A percentile compares a stretch with the other conserved stretches of the same genome.
phyloP scores from a whole-genome alignment of 2,329 filamentous ascomycete genomes.

The Elsinoe australis region DNA sequence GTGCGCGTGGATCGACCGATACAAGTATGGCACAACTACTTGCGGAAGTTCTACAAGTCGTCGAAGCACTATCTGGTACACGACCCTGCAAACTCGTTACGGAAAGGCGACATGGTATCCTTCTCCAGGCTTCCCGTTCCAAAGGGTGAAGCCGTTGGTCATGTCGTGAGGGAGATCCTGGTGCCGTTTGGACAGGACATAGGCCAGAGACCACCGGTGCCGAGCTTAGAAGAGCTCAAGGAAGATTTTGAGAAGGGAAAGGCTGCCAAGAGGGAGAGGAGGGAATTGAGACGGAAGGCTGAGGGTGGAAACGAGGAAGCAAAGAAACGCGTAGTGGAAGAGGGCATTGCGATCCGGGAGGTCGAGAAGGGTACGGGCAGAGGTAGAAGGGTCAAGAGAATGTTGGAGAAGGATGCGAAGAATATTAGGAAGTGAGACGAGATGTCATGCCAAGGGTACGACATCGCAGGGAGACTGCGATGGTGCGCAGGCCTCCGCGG shows the following conservation, averaged over 20 bases:
- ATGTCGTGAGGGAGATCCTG: constrained; percentile 68
- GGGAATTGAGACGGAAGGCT: constrained; percentile 26
- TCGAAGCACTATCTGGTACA: constrained; percentile 57
- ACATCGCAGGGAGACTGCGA: too few relatives aligned
- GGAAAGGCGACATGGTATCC: constrained; percentile 65
- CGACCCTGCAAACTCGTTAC: constrained; percentile 66
- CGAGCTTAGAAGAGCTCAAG: constrained; percentile 55
- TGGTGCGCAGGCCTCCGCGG: too few relatives aligned
- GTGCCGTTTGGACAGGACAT: constrained; percentile 61
- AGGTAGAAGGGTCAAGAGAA: constrained; percentile 34
- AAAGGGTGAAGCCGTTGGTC: constrained; percentile 52
- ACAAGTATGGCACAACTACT: constrained; percentile 13
- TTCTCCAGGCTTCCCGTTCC: constrained; percentile 63
- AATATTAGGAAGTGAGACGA: constrained; percentile 24
- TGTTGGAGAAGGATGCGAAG: constrained; percentile 36
- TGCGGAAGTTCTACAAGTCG: constrained; percentile 14
- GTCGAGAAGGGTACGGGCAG: constrained; percentile 4
- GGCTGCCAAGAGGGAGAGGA: constrained; percentile 47
- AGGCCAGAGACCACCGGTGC: constrained; percentile 57
- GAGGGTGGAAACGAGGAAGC: constrained; percentile 27
- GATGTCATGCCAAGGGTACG: too few relatives aligned
- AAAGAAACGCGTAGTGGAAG: constrained; percentile 23
- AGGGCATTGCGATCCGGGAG: constrained; percentile 9
- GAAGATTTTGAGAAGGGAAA: constrained; percentile 48
- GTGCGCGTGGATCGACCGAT: constrained; percentile 7